Conservation (phyloP, 2,329 filamentous ascomycete species). For the Coniochaeta hoffmannii region DNA sequence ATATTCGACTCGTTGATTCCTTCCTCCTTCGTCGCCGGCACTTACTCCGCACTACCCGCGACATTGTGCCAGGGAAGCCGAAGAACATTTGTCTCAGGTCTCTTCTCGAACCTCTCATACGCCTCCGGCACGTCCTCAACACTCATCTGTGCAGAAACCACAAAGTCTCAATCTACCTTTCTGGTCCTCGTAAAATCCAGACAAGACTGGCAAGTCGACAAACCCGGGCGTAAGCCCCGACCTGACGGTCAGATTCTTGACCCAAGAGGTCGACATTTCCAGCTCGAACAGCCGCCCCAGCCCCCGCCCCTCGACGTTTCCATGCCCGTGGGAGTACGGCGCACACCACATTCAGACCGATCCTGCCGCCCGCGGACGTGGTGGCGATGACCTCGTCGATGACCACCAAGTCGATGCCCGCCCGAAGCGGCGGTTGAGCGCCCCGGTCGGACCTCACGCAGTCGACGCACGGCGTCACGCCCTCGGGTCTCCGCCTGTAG, state of each 20-base stretch:
- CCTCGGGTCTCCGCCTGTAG: constrained; percentile 9
- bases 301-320: too few species aligned
- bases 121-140: not conserved
- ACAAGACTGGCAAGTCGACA: too few species aligned
- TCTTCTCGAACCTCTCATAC: not conserved
- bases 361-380: constrained; percentile 11
- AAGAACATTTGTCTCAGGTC: not conserved
- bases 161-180: too few species aligned
- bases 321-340: not conserved
- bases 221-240: too few species aligned
- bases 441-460: constrained; percentile 13
- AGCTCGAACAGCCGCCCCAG: too few species aligned
- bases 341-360: constrained; percentile 17
- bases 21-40: too few species aligned
- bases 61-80: not conserved
- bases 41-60: too few species aligned
- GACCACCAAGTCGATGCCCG: constrained; percentile 11
- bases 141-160: not conserved
- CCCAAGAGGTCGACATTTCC: too few species aligned
- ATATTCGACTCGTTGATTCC: too few species aligned
- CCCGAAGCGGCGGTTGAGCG: constrained; percentile 11
- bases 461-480: constrained; percentile 14
- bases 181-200: too few species aligned
- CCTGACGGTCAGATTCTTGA: too few species aligned
- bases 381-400: constrained; percentile 12